Conservation (phyloP, 2,329 filamentous ascomycete genomes). For the Xylariaceae sp. region DNA sequence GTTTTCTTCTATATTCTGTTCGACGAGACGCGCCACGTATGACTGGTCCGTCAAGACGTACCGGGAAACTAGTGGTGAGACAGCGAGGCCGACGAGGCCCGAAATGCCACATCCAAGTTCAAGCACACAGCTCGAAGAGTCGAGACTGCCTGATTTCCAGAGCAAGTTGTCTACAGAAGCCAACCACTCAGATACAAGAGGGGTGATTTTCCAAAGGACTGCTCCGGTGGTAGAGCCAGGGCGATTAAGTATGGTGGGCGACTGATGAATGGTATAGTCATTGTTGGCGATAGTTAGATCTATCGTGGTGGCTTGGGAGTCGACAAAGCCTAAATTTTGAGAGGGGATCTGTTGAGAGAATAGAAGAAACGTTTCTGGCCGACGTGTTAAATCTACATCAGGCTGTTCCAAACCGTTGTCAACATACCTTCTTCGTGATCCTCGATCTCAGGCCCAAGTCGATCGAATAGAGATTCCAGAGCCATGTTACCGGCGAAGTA, state of each 20-base stretch:
- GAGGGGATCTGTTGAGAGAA: constrained; percentile 74
- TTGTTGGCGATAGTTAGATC: constrained; percentile 64
- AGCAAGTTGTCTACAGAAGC: constrained; percentile 60
- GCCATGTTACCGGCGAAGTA: constrained; percentile 14
- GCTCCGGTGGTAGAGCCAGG: constrained; percentile 71
- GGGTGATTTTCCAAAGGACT: constrained; percentile 89
- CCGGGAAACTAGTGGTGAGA: constrained; percentile 56
- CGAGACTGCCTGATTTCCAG: constrained; percentile 51
- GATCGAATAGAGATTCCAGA: constrained; percentile 16
- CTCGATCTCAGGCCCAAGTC: constrained; percentile 23
- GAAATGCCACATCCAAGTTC: constrained; percentile 90
- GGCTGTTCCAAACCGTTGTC: neutral
- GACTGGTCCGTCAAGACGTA: constrained; percentile 85
- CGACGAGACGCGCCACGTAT: constrained; percentile 76
- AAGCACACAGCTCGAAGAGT: constrained; percentile 55
- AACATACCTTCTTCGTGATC: constrained; percentile 32
- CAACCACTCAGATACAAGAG: constrained; percentile 78
- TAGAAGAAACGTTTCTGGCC: constrained; percentile 77
- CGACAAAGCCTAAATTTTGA: constrained; percentile 79
- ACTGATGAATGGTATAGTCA: constrained; percentile 77
- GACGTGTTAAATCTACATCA: neutral
- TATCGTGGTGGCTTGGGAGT: constrained; percentile 62
- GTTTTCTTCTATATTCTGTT: constrained; percentile 70
- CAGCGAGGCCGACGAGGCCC: constrained; percentile 67
- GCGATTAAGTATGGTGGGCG: constrained; percentile 72